Evolutionary conservation across 768 basidiomycete species (phyloP).

Genomic region (Tylopilus subfusipes): DNA sequence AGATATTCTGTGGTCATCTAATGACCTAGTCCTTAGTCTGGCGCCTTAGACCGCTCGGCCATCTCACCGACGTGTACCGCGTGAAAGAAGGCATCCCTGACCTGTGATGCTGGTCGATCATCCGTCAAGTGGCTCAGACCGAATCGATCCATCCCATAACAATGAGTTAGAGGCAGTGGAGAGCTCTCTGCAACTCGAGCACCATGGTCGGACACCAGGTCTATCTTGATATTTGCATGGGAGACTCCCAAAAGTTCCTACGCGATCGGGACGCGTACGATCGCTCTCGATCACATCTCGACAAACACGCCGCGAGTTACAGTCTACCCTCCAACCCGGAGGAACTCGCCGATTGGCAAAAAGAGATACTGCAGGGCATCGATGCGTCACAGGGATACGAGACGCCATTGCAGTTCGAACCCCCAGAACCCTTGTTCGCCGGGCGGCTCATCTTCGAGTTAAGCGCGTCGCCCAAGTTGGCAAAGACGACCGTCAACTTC

Average conservation of each 20-base stretch:
- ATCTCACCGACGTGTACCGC: conserved; percentile 31
- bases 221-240: conserved; percentile 44
- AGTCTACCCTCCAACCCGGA: conserved; percentile 38
- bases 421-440: conserved; percentile 36
- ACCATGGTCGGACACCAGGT: conserved; percentile 12
- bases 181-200: neutral
- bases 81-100: neutral
- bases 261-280: conserved; percentile 30
- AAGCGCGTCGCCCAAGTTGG: conserved; percentile 36
- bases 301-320: conserved; percentile 39
- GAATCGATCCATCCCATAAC: neutral
- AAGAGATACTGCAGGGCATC: conserved; percentile 44
- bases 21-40: conserved; percentile 51
- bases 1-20: conserved; percentile 27
- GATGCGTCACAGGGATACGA: conserved; percentile 33
- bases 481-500: conserved; percentile 49
- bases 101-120: too few relatives aligned
- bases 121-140: neutral
- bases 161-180: neutral
- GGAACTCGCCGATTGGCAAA: conserved; percentile 41
- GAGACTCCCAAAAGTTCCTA: conserved; percentile 31
- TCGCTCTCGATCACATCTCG: conserved; percentile 33
- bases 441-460: conserved; percentile 43
- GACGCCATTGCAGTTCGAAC: conserved; percentile 31
- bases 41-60: conserved; percentile 64